Conservation (phyloP, 371 early-diverging fungal genomes). For the Syncephalis plumigaleata region DNA sequence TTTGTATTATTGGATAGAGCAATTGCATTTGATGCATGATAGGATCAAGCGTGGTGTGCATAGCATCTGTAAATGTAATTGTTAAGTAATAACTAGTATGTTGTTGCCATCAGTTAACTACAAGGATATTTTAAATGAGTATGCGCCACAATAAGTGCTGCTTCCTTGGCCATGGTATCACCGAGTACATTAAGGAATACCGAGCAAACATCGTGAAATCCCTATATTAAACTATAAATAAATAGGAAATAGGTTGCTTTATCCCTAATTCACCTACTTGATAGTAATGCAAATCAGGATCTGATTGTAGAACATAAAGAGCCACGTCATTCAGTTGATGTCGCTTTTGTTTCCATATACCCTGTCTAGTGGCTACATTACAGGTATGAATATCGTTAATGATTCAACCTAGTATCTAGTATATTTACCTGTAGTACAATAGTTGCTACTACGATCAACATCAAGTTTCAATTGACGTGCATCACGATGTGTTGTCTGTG, state of each 20-base stretch:
- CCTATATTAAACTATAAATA: conserved; percentile 14
- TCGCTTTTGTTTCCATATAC: conserved; percentile 16
- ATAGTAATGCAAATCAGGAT: conserved; percentile 44
- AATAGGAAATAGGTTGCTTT: background rate
- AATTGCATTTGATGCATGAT: conserved; percentile 31
- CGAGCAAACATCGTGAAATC: conserved; percentile 55
- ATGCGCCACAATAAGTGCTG: conserved; percentile 30
- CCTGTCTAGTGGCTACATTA: conserved; percentile 13
- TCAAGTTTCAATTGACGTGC: conserved; percentile 30
- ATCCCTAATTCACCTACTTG: conserved; percentile 19
- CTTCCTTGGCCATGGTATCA: conserved; percentile 20
- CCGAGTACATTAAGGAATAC: conserved; percentile 35
- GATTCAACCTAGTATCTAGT: background rate
- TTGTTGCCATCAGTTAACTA: conserved; percentile 1
- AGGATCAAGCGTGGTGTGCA: conserved; percentile 34
- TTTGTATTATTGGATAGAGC: conserved; percentile 25
- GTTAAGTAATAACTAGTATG: background rate
- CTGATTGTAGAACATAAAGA: conserved; percentile 23
- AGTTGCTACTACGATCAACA: conserved; percentile 23
- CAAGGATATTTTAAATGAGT: conserved; percentile 40
- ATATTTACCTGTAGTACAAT: conserved; percentile 11
- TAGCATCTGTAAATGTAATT: conserved; percentile 28
- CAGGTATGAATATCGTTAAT: background rate
- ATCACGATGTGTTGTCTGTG: conserved; percentile 15
- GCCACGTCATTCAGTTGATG: conserved; percentile 24